Conservation (phyloP, 352 stramenopile genomes). For the Globisporangium okanoganense region DNA sequence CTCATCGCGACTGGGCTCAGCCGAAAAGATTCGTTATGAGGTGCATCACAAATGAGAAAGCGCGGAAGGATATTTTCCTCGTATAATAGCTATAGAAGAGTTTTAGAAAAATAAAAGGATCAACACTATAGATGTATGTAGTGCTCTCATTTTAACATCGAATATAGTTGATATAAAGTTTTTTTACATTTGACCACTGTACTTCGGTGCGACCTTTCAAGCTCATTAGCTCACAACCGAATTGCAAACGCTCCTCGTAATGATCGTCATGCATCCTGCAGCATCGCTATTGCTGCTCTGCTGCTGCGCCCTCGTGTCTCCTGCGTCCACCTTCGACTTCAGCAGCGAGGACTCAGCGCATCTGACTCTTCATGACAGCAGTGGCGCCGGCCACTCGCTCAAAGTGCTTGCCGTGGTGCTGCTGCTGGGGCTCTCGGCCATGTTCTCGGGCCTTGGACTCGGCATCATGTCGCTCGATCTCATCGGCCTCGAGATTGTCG, state of each 20-base stretch:
- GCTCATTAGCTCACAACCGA: neutral
- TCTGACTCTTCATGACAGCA: slow-evolving; percentile 1
- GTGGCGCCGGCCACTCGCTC: slow-evolving; percentile 22
- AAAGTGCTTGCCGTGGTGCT: slow-evolving; percentile 49
- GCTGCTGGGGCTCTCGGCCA: slow-evolving; percentile 81
- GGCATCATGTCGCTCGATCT: slow-evolving; percentile 97
- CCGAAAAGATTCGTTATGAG: neutral
- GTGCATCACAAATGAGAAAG: neutral
- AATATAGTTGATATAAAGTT: neutral
- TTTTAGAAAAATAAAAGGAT: neutral
- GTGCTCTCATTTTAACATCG: too few species aligned
- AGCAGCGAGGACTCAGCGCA: slow-evolving; percentile 5
- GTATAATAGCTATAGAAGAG: neutral
- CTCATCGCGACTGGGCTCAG: neutral
- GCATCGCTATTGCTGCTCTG: neutral
- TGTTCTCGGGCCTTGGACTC: slow-evolving; percentile 94
- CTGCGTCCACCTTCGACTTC: neutral
- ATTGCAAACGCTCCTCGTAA: neutral
- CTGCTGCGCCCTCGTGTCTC: slow-evolving; percentile 1
- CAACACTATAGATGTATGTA: neutral
- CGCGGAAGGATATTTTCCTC: neutral
- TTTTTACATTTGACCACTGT: neutral
- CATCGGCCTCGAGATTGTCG: slow-evolving; percentile 96
- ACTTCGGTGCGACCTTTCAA: slow-evolving; percentile 3
- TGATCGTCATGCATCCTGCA: neutral